Evolutionary conservation across 257 asterid genomes (phyloP).

Genomic region (Rubia yunnanensis): DNA sequence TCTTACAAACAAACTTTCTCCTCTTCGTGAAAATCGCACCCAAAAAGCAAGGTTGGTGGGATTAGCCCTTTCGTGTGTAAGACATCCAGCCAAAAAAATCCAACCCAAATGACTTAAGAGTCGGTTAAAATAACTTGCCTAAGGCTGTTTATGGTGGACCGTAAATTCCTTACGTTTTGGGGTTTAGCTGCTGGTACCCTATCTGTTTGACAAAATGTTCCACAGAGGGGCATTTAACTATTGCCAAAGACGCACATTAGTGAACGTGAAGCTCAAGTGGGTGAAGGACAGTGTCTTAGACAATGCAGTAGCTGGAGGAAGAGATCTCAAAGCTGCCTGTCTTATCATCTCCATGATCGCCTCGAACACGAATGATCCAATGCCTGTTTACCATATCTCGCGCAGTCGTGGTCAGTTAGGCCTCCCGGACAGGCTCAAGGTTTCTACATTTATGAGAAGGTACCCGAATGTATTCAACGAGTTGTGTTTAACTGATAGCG

Average conservation of each 20-base stretch:
- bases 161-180: neutral
- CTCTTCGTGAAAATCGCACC: too few relatives aligned
- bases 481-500: constrained; percentile 45
- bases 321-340: constrained; percentile 62
- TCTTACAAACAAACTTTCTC: too few relatives aligned
- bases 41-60: too few relatives aligned
- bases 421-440: constrained; percentile 52
- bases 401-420: constrained; percentile 50
- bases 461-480: constrained; percentile 75
- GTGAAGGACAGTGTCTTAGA: constrained; percentile 64
- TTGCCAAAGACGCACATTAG: constrained; percentile 59
- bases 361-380: constrained; percentile 35
- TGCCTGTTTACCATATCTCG: constrained; percentile 55
- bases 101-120: too few relatives aligned
- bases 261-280: constrained; percentile 82
- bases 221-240: constrained; percentile 14
- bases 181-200: neutral
- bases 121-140: neutral
- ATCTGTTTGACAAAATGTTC: constrained; percentile 18
- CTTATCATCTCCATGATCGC: constrained; percentile 51
- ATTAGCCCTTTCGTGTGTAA: neutral
- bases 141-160: neutral
- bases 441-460: constrained; percentile 65
- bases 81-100: neutral
- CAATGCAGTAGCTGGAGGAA: constrained; percentile 37